These are phyloP conservation scores for Gossypium turneri DNA, from an alignment of 345 rosid genomes.

Conservation along the genomic window DNA sequence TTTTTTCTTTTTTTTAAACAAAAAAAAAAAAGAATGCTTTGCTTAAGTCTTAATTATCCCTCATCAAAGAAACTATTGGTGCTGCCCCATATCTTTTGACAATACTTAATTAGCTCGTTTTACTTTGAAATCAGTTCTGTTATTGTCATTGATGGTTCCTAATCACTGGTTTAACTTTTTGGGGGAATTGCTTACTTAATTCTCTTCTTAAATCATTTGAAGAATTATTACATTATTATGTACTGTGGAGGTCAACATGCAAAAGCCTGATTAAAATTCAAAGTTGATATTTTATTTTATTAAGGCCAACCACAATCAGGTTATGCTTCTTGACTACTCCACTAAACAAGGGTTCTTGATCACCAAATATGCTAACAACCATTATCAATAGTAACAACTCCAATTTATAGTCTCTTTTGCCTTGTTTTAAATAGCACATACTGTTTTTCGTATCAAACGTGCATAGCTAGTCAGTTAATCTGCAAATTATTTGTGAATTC, in stretches of 20 bases:
- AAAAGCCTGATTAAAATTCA: neutral
- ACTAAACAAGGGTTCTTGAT: slow-evolving; percentile 34
- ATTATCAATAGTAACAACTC: slow-evolving; percentile 38
- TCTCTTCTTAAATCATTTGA: neutral
- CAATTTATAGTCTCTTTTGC: slow-evolving; percentile 4
- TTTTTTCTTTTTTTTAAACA: neutral
- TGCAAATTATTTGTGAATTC: neutral
- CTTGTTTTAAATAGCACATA: neutral
- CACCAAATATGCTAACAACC: slow-evolving; percentile 66
- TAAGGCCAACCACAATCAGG: neutral
- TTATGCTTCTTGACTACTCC: slow-evolving; percentile 45
- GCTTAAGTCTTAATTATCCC: slow-evolving; percentile 20
- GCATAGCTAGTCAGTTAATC: neutral
- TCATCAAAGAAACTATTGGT: neutral
- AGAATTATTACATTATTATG: neutral
- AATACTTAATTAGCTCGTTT: neutral
- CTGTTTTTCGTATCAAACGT: neutral
- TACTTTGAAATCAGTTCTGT: neutral
- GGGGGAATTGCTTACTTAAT: neutral
- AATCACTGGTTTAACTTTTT: neutral
- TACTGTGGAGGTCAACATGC: neutral
- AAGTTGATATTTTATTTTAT: neutral
- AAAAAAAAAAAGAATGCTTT: neutral
- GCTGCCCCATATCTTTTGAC: neutral
- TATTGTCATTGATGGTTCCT: neutral